These are phyloP conservation scores for Apiospora saccharicola DNA, from an alignment of 2,329 filamentous ascomycete species.

Conservation along the genomic window DNA sequence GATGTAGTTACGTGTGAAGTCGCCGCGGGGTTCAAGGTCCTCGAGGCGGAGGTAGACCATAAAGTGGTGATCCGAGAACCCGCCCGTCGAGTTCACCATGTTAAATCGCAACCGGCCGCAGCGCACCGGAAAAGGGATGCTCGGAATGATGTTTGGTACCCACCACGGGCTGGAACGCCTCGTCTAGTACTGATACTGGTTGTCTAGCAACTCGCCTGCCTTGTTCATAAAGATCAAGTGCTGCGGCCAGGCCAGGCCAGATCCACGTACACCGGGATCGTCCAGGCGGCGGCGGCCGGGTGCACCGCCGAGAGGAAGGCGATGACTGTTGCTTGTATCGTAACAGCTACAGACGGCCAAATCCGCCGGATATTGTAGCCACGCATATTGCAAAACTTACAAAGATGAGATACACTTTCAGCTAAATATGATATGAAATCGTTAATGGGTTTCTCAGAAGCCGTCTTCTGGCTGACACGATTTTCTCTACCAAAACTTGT, in stretches of 20 bases:
- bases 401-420: too few species aligned
- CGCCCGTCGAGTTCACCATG: background rate
- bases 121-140: background rate
- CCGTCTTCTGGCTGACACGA: background rate
- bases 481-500: background rate
- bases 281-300: background rate
- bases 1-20: too few species aligned
- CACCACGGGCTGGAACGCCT: too few species aligned
- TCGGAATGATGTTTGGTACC: too few species aligned
- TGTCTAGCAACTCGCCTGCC: background rate
- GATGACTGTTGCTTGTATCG: background rate
- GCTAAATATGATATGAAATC: background rate
- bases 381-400: background rate
- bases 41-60: background rate
- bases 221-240: background rate
- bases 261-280: background rate
- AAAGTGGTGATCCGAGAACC: background rate
- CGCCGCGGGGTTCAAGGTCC: background rate
- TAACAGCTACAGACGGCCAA: background rate
- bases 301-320: background rate
- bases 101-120: background rate
- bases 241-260: background rate
- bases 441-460: background rate
- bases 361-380: background rate
- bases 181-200: too few species aligned